These are phyloP conservation scores for Tetraselmis striata DNA, from an alignment of 139 green algal species.

Conservation along the genomic window DNA sequence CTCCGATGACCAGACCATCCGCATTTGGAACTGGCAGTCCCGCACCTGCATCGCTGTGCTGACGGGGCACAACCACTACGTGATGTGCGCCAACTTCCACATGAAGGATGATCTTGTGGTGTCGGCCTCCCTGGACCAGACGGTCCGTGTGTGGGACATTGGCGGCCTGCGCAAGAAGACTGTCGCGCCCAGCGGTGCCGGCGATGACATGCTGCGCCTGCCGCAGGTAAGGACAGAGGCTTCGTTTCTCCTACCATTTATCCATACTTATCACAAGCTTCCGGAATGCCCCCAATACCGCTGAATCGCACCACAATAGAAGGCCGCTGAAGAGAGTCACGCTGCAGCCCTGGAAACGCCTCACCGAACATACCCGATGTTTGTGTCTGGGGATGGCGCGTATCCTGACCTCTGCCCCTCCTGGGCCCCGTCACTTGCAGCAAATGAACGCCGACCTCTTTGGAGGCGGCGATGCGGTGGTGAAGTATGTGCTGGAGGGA, in stretches of 20 bases:
- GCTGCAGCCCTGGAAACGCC: too few species aligned
- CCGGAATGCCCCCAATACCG: too few species aligned
- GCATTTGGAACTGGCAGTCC: constrained; percentile 99
- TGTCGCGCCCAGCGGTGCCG: constrained; percentile 54
- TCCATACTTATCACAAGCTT: too few species aligned
- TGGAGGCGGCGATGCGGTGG: constrained; percentile 90
- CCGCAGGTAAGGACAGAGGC: constrained; percentile 62
- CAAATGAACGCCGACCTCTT: constrained; percentile 95
- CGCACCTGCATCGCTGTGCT: constrained; percentile 93
- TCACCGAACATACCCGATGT: too few species aligned
- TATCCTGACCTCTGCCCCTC: too few species aligned
- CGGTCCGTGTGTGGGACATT: constrained; percentile 98
- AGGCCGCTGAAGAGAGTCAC: too few species aligned
- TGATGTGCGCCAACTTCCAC: constrained; percentile 99
- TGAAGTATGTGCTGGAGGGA: constrained; percentile 99
- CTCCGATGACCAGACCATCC: constrained; percentile 97
- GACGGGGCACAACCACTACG: constrained; percentile 99
- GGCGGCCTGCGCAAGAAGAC: constrained; percentile 91
- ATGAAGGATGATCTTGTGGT: constrained; percentile 92
- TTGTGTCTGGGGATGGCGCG: too few species aligned
- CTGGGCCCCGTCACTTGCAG: not conserved
- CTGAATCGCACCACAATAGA: too few species aligned
- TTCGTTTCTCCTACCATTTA: too few species aligned
- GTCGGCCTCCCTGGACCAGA: constrained; percentile 91
- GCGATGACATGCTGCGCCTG: constrained; percentile 77